A percentile compares a stretch with the other conserved stretches of the same genome.
These are phyloP conservation scores for Exophiala sp. DNA, from an alignment of 2,329 filamentous ascomycete species.

Conservation along the genomic window DNA sequence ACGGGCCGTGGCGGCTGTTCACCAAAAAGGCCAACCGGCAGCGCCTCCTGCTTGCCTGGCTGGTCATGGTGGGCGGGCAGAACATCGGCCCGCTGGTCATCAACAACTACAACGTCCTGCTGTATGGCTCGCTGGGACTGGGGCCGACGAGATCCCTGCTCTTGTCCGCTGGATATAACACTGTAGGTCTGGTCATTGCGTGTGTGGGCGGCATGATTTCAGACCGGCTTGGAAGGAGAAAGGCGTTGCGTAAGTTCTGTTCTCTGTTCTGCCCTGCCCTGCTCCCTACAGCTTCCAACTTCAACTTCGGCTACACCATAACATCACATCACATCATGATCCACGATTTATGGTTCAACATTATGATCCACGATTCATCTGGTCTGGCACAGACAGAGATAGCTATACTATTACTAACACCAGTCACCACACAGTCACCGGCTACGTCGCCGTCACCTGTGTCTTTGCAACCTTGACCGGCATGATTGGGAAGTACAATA, in stretches of 20 bases:
- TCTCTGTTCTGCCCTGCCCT: no score
- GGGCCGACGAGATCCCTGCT: conserved; percentile 4
- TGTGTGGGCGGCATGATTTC: conserved; percentile 7
- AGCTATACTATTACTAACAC: no score
- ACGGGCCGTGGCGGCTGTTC: conserved; percentile 9
- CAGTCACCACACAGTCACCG: background rate
- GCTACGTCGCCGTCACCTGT: conserved; percentile 2
- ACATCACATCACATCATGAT: no score
- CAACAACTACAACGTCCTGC: conserved; percentile 12
- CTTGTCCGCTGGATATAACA: conserved; percentile 9
- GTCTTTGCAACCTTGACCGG: conserved; percentile 8
- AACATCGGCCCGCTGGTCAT: conserved; percentile 7
- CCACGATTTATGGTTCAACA: no score
- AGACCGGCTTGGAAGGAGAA: conserved; percentile 7
- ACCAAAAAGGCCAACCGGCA: conserved; percentile 7
- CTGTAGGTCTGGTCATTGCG: conserved; percentile 5
- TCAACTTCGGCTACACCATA: no score
- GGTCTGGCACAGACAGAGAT: no score
- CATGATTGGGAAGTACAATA: conserved; percentile 6
- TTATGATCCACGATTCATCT: no score
- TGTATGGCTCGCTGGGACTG: conserved; percentile 9
- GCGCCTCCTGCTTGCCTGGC: conserved; percentile 4
- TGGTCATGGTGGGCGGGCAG: conserved; percentile 7
- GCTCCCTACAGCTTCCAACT: no score
- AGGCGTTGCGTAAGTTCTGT: conserved; percentile 3